Evolutionary conservation across 1,139 yeast genomes (phyloP).

Genomic region (Debaryomycetaceae sp.): DNA sequence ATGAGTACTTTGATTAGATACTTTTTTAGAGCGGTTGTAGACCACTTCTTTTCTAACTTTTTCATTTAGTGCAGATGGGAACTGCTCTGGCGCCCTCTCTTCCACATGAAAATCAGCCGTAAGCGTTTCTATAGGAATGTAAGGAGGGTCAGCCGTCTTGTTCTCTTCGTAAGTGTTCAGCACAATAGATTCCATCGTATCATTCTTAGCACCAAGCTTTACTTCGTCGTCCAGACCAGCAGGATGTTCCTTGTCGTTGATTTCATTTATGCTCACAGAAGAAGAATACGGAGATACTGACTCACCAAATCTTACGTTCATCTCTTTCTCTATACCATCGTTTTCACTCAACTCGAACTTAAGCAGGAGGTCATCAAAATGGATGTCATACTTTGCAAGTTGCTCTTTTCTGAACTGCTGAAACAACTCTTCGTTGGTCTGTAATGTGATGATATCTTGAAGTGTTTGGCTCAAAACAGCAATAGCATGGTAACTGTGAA

Average conservation of each 20-base stretch:
- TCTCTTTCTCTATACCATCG: background rate
- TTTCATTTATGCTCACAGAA: constrained; percentile 18
- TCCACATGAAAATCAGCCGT: constrained; percentile 5
- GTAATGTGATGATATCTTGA: constrained; percentile 33
- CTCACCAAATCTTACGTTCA: constrained; percentile 5
- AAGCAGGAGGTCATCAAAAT: constrained; percentile 8
- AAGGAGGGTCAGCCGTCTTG: constrained; percentile 5
- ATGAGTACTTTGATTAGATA: constrained; percentile 22
- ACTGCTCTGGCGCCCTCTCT: background rate
- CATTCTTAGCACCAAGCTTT: background rate
- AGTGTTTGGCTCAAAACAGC: constrained; percentile 28
- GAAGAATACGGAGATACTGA: constrained; percentile 22
- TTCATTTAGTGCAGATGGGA: constrained; percentile 5
- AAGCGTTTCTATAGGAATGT: constrained; percentile 26
- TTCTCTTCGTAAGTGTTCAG: constrained; percentile 7
- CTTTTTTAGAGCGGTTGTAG: constrained; percentile 14
- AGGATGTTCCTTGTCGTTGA: constrained; percentile 10
- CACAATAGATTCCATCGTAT: constrained; percentile 1
- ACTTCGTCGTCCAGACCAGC: constrained; percentile 2
- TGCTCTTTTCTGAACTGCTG: constrained; percentile 24
- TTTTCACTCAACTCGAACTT: background rate
- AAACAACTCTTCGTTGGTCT: constrained; percentile 22
- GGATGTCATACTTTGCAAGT: constrained; percentile 23
- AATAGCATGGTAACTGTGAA: constrained; percentile 39
- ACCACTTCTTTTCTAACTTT: constrained; percentile 19